phyloP scores from a whole-genome alignment of 169 alveolate species.

The Plasmodium coatneyi region DNA sequence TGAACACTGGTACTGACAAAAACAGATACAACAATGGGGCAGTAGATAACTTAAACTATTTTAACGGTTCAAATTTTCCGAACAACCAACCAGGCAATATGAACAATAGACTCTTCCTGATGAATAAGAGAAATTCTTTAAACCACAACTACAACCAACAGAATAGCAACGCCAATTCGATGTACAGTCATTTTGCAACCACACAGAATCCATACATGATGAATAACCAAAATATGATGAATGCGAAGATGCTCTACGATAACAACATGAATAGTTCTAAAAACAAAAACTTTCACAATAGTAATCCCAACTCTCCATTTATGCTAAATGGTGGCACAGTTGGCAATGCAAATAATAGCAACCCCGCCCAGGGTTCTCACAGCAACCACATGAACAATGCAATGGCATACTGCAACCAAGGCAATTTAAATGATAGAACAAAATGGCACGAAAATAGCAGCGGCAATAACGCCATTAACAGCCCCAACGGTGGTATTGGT shows the following conservation, averaged over 20 bases:
- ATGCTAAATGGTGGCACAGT: background rate
- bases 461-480: background rate
- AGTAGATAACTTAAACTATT: slow-evolving; percentile 10
- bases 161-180: slow-evolving; percentile 29
- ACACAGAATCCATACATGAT: slow-evolving; percentile 11
- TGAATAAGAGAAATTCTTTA: slow-evolving; percentile 50
- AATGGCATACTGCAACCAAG: slow-evolving; percentile 30
- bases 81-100: slow-evolving; percentile 14
- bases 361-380: background rate
- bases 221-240: slow-evolving; percentile 24
- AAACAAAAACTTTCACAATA: background rate
- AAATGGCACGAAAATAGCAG: slow-evolving; percentile 26
- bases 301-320: slow-evolving; percentile 18
- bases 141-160: background rate
- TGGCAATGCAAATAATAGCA: slow-evolving; percentile 6
- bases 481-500: background rate
- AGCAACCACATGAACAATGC: slow-evolving; percentile 8
- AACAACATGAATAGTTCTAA: slow-evolving; percentile 15
- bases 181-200: slow-evolving; percentile 13
- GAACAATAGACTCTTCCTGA: slow-evolving; percentile 13
- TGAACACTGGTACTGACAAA: background rate
- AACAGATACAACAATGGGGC: slow-evolving; percentile 15
- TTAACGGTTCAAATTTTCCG: slow-evolving; percentile 11
- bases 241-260: slow-evolving; percentile 23
- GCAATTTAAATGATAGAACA: slow-evolving; percentile 29